A percentile compares a stretch with the other conserved stretches of the same genome.
phyloP scores from a whole-genome alignment of 768 basidiomycete genomes.

The Leccinum uliginosum region DNA sequence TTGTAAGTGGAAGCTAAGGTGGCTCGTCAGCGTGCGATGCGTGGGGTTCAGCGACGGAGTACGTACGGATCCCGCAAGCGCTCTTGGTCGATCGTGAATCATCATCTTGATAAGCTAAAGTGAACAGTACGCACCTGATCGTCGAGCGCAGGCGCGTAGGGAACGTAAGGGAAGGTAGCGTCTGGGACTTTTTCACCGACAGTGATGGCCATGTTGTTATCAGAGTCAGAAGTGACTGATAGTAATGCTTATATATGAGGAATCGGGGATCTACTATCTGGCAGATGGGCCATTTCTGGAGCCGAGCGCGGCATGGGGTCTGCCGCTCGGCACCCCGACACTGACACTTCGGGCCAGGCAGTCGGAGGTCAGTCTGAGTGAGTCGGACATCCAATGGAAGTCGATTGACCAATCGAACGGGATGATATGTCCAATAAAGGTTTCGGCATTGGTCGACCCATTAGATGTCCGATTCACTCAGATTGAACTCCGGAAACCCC shows the following conservation, averaged over 20 bases:
- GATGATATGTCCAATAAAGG: too few species aligned
- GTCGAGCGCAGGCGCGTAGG: conserved; percentile 60
- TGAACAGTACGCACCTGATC: conserved; percentile 40
- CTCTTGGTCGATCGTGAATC: conserved; percentile 31
- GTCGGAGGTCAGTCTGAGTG: too few species aligned
- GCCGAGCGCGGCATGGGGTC: too few species aligned
- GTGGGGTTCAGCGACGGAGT: background rate
- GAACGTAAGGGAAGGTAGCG: conserved; percentile 48
- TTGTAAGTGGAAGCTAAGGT: conserved; percentile 48
- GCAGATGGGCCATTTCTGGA: too few species aligned
- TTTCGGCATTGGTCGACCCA: too few species aligned
- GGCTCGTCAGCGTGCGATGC: background rate
- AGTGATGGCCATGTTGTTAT: conserved; percentile 31
- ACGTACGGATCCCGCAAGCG: conserved; percentile 64
- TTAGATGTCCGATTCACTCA: too few species aligned
- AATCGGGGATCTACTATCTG: background rate
- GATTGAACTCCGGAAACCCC: too few species aligned
- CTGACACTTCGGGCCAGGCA: too few species aligned
- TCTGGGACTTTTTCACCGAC: conserved; percentile 51
- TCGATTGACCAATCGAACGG: too few species aligned
- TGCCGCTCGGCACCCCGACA: too few species aligned
- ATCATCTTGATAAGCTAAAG: conserved; percentile 6
- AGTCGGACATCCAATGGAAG: too few species aligned
- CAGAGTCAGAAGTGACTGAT: background rate
- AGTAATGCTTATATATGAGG: background rate